Conservation (phyloP, 306 rosid genomes). For the Quercus agrifolia region DNA sequence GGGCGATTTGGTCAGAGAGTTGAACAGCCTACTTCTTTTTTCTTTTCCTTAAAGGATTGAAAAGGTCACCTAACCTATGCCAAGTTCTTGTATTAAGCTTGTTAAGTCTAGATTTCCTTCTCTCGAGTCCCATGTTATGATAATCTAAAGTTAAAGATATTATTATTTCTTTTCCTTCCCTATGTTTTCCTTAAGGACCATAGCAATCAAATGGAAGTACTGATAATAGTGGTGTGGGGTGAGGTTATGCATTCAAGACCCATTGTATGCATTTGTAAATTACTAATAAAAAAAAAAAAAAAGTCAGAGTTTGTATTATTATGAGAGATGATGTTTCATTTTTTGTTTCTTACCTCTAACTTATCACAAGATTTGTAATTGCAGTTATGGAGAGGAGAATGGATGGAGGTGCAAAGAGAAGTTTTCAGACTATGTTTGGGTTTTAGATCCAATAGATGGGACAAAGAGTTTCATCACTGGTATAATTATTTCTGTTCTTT, state of each 20-base stretch:
- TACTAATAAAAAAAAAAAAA: background rate
- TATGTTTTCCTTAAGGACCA: background rate
- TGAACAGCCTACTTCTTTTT: background rate
- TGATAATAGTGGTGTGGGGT: background rate
- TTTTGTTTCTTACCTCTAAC: slow-evolving; percentile 6
- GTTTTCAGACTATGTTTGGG: slow-evolving; percentile 83
- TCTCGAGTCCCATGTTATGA: background rate
- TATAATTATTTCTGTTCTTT: slow-evolving; percentile 21
- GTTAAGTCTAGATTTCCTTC: background rate
- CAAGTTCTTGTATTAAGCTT: background rate
- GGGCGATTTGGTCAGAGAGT: no score
- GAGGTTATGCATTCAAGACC: background rate
- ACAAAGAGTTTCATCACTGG: slow-evolving; percentile 95
- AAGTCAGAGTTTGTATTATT: no score
- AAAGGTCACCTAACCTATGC: background rate
- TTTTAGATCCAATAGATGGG: slow-evolving; percentile 95
- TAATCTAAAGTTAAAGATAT: background rate
- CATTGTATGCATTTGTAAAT: background rate
- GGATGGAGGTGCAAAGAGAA: slow-evolving; percentile 85
- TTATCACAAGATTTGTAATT: slow-evolving; percentile 6
- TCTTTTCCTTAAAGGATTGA: background rate
- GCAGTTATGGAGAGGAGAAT: slow-evolving; percentile 90
- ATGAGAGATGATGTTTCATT: background rate
- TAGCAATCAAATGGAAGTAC: background rate
- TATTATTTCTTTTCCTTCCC: background rate